A percentile compares a stretch with the other conserved stretches of the same genome.
Conservation (phyloP, 305 asterid species). For the Fraxinus floribunda region DNA sequence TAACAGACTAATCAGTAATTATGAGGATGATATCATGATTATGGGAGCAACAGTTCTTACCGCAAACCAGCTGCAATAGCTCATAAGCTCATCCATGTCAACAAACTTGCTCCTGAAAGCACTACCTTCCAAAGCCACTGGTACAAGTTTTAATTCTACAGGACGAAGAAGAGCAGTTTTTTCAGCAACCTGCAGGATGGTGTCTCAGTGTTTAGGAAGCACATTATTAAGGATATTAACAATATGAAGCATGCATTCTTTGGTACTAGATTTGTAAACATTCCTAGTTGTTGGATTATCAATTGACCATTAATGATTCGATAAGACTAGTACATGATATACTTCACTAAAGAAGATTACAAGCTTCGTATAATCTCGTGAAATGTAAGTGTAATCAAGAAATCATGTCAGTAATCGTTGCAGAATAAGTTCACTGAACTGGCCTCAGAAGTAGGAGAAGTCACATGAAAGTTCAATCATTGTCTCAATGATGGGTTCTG, state of each 20-base stretch:
- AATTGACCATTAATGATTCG: neutral
- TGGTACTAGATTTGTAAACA: neutral
- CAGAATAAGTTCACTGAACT: neutral
- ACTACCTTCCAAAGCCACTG: slow-evolving; percentile 84
- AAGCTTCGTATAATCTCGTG: neutral
- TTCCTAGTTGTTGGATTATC: neutral
- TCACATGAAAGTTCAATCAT: neutral
- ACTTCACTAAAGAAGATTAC: neutral
- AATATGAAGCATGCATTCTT: neutral
- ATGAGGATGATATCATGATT: slow-evolving; percentile 15
- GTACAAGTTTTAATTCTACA: slow-evolving; percentile 77
- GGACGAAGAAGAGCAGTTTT: slow-evolving; percentile 96
- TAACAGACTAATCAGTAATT: neutral
- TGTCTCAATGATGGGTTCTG: neutral
- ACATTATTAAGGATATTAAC: neutral
- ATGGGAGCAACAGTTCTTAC: slow-evolving; percentile 50
- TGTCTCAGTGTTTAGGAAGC: neutral
- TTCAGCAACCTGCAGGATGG: slow-evolving; percentile 78
- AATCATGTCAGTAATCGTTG: neutral
- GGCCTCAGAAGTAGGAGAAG: neutral
- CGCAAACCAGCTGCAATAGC: slow-evolving; percentile 98
- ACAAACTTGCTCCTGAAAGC: slow-evolving; percentile 88
- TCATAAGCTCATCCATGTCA: slow-evolving; percentile 91
- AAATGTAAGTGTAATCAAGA: neutral
- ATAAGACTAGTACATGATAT: neutral